Base-by-base conservation (phyloP, 2,329 filamentous ascomycete genomes). In the Cordyceps pruinosa region DNA sequence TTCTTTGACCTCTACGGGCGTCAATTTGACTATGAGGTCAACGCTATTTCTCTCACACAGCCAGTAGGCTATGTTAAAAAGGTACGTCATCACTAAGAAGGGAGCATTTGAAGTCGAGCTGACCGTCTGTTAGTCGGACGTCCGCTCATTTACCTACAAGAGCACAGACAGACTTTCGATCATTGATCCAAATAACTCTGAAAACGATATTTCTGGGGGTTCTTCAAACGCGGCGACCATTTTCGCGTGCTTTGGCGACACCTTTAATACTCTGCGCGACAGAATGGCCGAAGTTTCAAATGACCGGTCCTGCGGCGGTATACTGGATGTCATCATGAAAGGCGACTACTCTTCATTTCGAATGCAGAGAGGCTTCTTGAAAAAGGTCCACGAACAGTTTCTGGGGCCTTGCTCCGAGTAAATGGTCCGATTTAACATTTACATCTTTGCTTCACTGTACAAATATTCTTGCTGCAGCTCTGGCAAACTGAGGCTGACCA, bases 1-100 rank as follows among this genome's bases (percentile, higher is more conserved):
- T 97, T 99, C 68, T 83, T 99, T 28, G 84, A 95, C 60, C 82
- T 95, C 15, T 99, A 96, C 66, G 94, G 94, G 28, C 89, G 89
- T 60, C 78, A 84, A 48, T 94, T 97, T 66, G 81, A 94, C 64
- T 84, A 86, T 58, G 70, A 79, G 32, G 78, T 72, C 1, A 82
- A 86, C 25, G 90, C 89, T 10, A 94, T 99, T 64, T 80, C 82
- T 39, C 78, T 97, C 67, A 80, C 87, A 21, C 87, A 87, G 1
- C 89, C 90, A 0, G 58, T 69, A 12, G 82, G 82, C 7, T 89
- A 89, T 65, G 79, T 93, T 59, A 77, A 82, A 62, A 97, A 97
- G 84, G 88, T 88, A 69, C 63, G 77, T 70, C n/a, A 17, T 26
- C 12, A 1, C 10, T 21, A 19, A 32, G 44, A 4, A 17, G 28